Evolutionary conservation across 2,329 filamentous ascomycete species (phyloP), one percentile per base, ranked within the genome.

Genomic region (Dactylellina sp.): DNA sequence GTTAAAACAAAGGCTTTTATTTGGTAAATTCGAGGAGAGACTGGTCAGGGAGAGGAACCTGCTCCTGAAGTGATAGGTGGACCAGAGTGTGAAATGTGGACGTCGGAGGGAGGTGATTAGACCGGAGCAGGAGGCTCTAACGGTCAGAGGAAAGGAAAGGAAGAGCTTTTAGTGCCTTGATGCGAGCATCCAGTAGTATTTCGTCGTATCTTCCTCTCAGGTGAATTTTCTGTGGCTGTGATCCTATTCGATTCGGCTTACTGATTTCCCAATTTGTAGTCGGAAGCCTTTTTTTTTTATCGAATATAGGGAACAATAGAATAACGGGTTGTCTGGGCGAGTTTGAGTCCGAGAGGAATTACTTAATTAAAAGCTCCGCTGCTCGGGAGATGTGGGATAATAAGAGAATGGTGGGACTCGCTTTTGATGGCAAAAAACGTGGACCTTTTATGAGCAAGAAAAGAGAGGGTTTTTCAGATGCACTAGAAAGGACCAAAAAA

Each of bases 341-440:
- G 22, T 47, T 28, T 70, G 46, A 24, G 32, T 53, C 70, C 70
- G 61, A 74, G 70, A 74, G 70, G 70, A 74, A 74, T 56, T 62
- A 74, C 70, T 74, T 74, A 74, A 35, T 74, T 74, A 74, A 74
- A 74, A 74, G 70, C 61, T 74, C 70, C 70, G 44, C 70, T 66
- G 55, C 70, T 66, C 70, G 70, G 70, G 61, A 59, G 56, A 49
- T 12, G 61, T 35, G 25, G 47, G 37, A 14, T 55, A 46, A 60
- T 32, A 61, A 70, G 64, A 62, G 50, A 63, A 14, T 42, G n/a
- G 12, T 22, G 20, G 42, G 40, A 61, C 46, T 53, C 40, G 22
- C 18, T 37, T 74, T 74, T 24, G 70, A 62, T 66, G 55, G 59
- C 46, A 62, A 66, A n/a, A 66, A 66, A 57, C 46, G 47, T 74